Conservation (phyloP, 208 protist genomes). For the Strigomonas culicis region DNA sequence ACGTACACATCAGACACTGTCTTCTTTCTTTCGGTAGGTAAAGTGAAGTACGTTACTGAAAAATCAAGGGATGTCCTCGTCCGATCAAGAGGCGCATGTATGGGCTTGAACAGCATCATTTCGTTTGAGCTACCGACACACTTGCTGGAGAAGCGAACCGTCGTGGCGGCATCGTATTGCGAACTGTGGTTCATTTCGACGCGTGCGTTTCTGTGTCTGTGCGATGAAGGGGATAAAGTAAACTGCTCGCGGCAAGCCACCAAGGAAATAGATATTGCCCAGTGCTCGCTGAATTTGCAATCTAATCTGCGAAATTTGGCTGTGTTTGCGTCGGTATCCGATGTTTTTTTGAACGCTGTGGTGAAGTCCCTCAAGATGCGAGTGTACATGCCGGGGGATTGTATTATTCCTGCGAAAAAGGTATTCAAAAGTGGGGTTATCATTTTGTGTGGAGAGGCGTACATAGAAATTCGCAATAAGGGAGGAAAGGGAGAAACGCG, state of each 20-base stretch:
- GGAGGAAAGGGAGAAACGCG: background rate
- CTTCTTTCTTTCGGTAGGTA: slow-evolving; percentile 54
- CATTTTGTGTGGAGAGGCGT: background rate
- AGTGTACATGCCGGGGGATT: slow-evolving; percentile 31
- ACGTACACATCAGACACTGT: slow-evolving; percentile 51
- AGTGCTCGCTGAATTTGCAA: slow-evolving; percentile 9
- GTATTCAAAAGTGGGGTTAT: slow-evolving; percentile 2
- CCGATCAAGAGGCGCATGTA: background rate
- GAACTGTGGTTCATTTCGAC: slow-evolving; percentile 53
- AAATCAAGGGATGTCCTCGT: background rate
- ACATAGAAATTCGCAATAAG: slow-evolving; percentile 4
- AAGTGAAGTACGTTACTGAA: slow-evolving; percentile 14
- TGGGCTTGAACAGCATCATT: slow-evolving; percentile 58
- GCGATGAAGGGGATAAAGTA: slow-evolving; percentile 24
- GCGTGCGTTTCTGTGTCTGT: slow-evolving; percentile 18
- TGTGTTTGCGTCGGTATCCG: slow-evolving; percentile 35
- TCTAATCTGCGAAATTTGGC: slow-evolving; percentile 27
- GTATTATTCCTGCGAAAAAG: slow-evolving; percentile 6
- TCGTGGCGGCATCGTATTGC: slow-evolving; percentile 34
- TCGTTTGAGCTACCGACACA: slow-evolving; percentile 24
- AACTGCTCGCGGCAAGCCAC: slow-evolving; percentile 24
- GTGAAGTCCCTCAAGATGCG: slow-evolving; percentile 26
- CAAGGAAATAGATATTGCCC: slow-evolving; percentile 15
- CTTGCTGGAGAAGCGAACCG: slow-evolving; percentile 24
- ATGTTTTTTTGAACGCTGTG: slow-evolving; percentile 23